Evolutionary conservation across 75 land plant species (phyloP), one percentile per base, ranked within the genome.

Genomic region (Pinus taeda): DNA sequence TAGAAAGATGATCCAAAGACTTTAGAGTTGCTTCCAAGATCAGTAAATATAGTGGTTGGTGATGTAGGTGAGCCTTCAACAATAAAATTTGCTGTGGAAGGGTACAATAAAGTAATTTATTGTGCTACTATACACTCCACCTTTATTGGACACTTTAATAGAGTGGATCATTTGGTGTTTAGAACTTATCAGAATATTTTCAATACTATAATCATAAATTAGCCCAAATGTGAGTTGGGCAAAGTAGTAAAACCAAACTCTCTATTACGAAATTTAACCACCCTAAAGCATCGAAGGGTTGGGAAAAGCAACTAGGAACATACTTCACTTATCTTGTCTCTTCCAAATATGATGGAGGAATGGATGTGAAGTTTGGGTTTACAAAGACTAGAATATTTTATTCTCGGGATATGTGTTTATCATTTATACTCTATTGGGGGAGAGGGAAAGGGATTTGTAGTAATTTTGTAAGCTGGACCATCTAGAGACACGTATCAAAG

Each of bases 221-320:
- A 65, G 99, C 99, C 13, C 97, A 94, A 78, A 73, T 91, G 6
- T 81, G 99, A 57, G 97, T 97, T 57, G 99, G 99, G 26, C 85
- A 87, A 81, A 96, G 99, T 80, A 96, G 99, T 88, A 94, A 94
- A 80, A 96, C 95, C 87, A 96, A 96, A 82, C 90, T 96, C 58
- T 69, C 89, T 29, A 81, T 96, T 57, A 91, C 99, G 24, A 96
- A 96, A 82, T 96, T 96, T 78, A 90, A 81, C 73, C 81, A 86
- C 66, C 78, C 61, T 29, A 84, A 89, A 22, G 85, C 88, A 22
- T 64, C 89, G 84, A 85, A 86, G 6, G 94, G 85, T 1, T 96
- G 99, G 99, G 89, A 89, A 60, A 87, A 89, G 58, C 83, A 86
- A 17, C 79, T 88, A 80, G 97, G 97, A 55, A 89, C 90, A 30